Base-by-base conservation (phyloP, 352 stramenopile genomes). In the Pythium sukuiense region DNA sequence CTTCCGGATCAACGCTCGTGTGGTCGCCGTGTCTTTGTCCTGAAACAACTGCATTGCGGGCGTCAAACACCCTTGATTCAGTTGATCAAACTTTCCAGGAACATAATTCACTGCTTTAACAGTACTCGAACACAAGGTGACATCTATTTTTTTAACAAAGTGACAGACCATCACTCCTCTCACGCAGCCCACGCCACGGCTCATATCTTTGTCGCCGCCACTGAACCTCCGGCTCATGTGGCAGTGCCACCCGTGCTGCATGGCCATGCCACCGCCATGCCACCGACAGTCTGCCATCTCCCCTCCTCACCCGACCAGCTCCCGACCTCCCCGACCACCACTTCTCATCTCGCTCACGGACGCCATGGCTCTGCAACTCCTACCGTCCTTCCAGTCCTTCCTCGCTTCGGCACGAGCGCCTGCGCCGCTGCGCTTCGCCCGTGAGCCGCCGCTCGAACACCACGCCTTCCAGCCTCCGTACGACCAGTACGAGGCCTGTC, bases 341-440 rank as follows among this genome's bases (percentile, higher is more conserved):
- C 45, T 46, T 49, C 45, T 64, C 58, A 65, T 58, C 61, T 65
- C 46, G 35, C 30, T 16, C 24, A 62, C 48, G 33, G 45, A 55
- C 29, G 33, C 49, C 62, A 77, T 83, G 75, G 63, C 72, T 63
- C 74, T 83, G 73, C 81, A 74, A 20, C 56, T 83, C 27, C 65
- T 88, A 35, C 80, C 80, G 27, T 85, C 74, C 60, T 88, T 88
- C 69, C 76, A 88, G 62, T 72, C 71, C 24, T 88, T 88, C 69
- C 59, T 88, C 37, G 69, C 77, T 61, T 81, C 70, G 50, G 71
- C 80, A 24, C 65, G 66, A 30, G 70, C 74, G 61, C 67, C 76
- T 35, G 55, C 75, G 59, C 53, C 60, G 8, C 50, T 70, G 8
- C 16, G 33, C 39, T 41, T 43, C 16, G 30, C 69, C 63, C 30